These are phyloP conservation scores for Epichloe coenophiala DNA, from an alignment of 2,329 filamentous ascomycete species.

Conservation along the genomic window DNA sequence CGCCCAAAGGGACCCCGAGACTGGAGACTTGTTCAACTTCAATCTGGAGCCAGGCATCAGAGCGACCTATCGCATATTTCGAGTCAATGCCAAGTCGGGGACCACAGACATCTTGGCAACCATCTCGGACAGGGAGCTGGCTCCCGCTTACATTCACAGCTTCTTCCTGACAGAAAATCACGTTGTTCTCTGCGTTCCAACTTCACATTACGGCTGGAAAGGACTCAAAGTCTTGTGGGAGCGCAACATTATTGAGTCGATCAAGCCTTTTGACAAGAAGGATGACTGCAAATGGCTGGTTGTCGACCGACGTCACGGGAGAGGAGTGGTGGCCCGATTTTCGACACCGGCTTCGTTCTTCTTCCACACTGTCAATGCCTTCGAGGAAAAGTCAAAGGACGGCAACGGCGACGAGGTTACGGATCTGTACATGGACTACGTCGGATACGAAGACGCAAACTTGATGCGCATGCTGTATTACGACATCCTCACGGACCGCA, in stretches of 20 bases:
- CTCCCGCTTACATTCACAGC: constrained; percentile 68
- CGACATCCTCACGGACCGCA: constrained; percentile 45
- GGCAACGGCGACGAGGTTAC: constrained; percentile 16
- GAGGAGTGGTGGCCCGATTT: constrained; percentile 56
- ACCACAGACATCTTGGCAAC: constrained; percentile 58
- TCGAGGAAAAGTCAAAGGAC: constrained; percentile 40
- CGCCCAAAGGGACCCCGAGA: constrained; percentile 54
- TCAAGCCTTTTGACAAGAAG: constrained; percentile 46
- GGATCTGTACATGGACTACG: constrained; percentile 51
- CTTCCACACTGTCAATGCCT: constrained; percentile 71
- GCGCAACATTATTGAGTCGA: constrained; percentile 53
- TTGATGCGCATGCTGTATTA: constrained; percentile 57
- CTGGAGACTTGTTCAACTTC: constrained; percentile 69
- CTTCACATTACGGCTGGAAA: constrained; percentile 41
- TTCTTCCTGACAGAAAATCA: constrained; percentile 60
- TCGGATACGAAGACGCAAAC: constrained; percentile 50
- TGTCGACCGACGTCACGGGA: constrained; percentile 48
- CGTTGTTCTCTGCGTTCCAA: constrained; percentile 61
- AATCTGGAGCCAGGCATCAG: constrained; percentile 52
- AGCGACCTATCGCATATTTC: constrained; percentile 56
- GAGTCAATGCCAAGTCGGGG: constrained; percentile 46
- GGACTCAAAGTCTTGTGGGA: constrained; percentile 51
- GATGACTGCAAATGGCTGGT: constrained; percentile 57
- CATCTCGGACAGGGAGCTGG: constrained; percentile 34
- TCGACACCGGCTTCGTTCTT: constrained; percentile 57